These are phyloP conservation scores for Vitis rotundifolia DNA, from an alignment of 164 flowering plant species.

Conservation along the genomic window DNA sequence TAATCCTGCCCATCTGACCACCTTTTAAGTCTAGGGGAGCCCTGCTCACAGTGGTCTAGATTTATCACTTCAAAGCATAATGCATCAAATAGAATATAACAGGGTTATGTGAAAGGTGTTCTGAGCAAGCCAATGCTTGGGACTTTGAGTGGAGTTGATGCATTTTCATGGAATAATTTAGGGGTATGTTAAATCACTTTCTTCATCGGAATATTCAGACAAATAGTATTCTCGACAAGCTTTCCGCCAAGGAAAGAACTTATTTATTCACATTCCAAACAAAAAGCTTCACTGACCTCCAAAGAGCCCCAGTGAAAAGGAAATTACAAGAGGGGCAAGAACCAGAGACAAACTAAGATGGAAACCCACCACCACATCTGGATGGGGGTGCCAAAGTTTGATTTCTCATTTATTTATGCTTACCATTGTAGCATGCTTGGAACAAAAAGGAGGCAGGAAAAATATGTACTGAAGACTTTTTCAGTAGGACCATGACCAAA, in stretches of 20 bases:
- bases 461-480: not conserved
- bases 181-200: not conserved
- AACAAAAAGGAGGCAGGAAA: not conserved
- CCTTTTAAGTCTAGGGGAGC: no score
- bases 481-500: constrained; percentile 63
- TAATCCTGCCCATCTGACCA: no score
- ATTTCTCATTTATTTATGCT: not conserved
- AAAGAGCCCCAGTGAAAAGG: not conserved
- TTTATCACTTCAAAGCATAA: no score
- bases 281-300: constrained; percentile 1
- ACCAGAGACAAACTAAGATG: not conserved
- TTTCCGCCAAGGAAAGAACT: not conserved
- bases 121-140: not conserved
- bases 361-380: constrained; percentile 18
- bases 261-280: constrained; percentile 20
- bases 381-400: constrained; percentile 7
- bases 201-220: not conserved
- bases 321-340: constrained; percentile 1
- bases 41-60: no score
- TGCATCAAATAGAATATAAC: no score
- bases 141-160: not conserved
- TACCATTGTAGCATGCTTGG: not conserved
- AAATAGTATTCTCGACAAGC: not conserved
- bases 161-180: not conserved
- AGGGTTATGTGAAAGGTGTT: not conserved